Conservation (phyloP, 1,139 yeast genomes). For the Pichia sp. region DNA sequence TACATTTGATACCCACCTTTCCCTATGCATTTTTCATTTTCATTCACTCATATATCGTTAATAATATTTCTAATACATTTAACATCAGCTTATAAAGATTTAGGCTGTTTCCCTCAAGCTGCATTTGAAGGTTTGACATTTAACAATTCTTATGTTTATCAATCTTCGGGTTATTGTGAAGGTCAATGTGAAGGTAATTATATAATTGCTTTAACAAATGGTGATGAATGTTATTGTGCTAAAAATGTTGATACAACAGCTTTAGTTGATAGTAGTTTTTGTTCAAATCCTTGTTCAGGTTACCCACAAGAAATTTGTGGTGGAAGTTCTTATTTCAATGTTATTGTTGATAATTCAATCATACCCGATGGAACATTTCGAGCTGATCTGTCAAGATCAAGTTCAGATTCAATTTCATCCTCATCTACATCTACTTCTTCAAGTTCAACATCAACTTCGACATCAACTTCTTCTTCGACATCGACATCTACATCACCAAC, state of each 20-base stretch:
- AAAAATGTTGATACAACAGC: constrained; percentile 34
- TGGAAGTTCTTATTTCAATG: constrained; percentile 46
- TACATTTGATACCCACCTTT: too few relatives aligned
- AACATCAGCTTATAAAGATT: constrained; percentile 2
- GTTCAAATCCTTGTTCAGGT: constrained; percentile 50
- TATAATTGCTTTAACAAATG: constrained; percentile 50
- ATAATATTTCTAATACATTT: background rate
- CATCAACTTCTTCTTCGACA: constrained; percentile 14
- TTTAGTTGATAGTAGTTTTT: constrained; percentile 35
- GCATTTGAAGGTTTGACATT: constrained; percentile 18
- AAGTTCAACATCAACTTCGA: constrained; percentile 12
- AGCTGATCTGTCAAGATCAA: constrained; percentile 3
- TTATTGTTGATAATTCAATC: constrained; percentile 35
- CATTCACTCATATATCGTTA: background rate
- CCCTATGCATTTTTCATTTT: background rate
- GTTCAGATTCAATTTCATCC: constrained; percentile 12
- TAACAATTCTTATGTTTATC: constrained; percentile 35
- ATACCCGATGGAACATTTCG: constrained; percentile 13
- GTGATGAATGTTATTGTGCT: constrained; percentile 61
- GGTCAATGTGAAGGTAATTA: constrained; percentile 38
- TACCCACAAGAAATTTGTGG: constrained; percentile 58
- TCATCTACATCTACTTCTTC: constrained; percentile 14
- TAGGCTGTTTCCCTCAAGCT: constrained; percentile 25
- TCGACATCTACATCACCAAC: constrained; percentile 15
- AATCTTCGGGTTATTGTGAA: constrained; percentile 49